phyloP scores from a whole-genome alignment of 441 rosid species.

The Melastoma candidum region DNA sequence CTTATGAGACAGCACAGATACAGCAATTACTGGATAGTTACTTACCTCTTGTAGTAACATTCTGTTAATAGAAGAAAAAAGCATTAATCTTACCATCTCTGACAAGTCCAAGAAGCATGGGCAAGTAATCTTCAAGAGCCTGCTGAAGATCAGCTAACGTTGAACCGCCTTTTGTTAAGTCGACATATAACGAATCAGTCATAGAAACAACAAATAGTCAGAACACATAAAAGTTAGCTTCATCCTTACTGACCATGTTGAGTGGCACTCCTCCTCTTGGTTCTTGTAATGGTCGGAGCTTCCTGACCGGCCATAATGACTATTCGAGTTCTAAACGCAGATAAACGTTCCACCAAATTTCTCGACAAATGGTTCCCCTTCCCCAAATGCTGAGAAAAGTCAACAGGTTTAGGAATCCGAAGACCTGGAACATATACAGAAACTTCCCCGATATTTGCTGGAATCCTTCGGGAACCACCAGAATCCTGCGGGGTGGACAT shows the following conservation, averaged over 20 bases:
- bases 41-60: neutral
- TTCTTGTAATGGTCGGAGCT: slow-evolving; percentile 86
- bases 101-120: slow-evolving; percentile 82
- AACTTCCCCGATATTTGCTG: slow-evolving; percentile 79
- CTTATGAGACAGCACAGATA: slow-evolving; percentile 7
- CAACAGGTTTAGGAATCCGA: slow-evolving; percentile 82
- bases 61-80: slow-evolving; percentile 9
- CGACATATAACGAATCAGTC: slow-evolving; percentile 6
- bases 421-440: slow-evolving; percentile 87
- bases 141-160: slow-evolving; percentile 92
- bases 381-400: slow-evolving; percentile 68
- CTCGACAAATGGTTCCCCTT: slow-evolving; percentile 59
- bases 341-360: slow-evolving; percentile 62
- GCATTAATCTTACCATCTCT: slow-evolving; percentile 50
- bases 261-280: slow-evolving; percentile 82
- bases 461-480: slow-evolving; percentile 70
- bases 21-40: neutral
- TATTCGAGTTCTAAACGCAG: slow-evolving; percentile 81
- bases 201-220: neutral
- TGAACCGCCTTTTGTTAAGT: slow-evolving; percentile 63
- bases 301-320: slow-evolving; percentile 98
- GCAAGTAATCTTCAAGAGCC: slow-evolving; percentile 95
- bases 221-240: slow-evolving; percentile 8
- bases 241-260: slow-evolving; percentile 63
- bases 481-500: slow-evolving; percentile 67